phyloP scores from a whole-genome alignment of 225 moss, liverwort and hornwort genomes.

The Ulota crispa region DNA sequence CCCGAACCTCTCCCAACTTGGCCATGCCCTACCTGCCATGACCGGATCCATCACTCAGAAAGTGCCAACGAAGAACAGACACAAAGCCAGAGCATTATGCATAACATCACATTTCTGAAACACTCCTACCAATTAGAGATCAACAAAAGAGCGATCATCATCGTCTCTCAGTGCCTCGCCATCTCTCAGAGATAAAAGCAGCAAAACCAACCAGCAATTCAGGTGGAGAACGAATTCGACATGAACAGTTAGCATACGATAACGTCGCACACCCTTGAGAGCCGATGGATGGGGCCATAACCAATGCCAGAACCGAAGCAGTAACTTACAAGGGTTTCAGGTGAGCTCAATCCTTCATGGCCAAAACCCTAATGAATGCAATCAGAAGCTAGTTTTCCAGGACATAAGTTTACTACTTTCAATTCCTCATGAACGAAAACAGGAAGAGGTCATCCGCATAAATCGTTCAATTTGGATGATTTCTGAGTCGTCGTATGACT shows the following conservation, averaged over 20 bases:
- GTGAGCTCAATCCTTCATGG: not conserved
- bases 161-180: not conserved
- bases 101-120: not conserved
- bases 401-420: too few species aligned
- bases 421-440: too few species aligned
- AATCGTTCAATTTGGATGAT: too few species aligned
- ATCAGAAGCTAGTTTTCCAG: not conserved
- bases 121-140: not conserved
- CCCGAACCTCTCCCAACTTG: not conserved
- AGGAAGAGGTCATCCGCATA: too few species aligned
- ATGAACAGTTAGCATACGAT: not conserved
- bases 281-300: not conserved
- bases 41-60: constrained; percentile 1
- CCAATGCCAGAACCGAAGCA: not conserved
- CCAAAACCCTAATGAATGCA: not conserved
- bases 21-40: not conserved
- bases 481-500: too few species aligned
- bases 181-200: not conserved
- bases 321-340: not conserved
- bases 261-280: not conserved
- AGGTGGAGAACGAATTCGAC: not conserved
- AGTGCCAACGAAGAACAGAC: not conserved
- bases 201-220: not conserved
- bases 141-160: not conserved
- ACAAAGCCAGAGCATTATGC: not conserved